Percentiles rank a stretch among this genome's conserved stretches.
Conservation (phyloP, 2,329 filamentous ascomycete species). For the Trichoderma sp. region DNA sequence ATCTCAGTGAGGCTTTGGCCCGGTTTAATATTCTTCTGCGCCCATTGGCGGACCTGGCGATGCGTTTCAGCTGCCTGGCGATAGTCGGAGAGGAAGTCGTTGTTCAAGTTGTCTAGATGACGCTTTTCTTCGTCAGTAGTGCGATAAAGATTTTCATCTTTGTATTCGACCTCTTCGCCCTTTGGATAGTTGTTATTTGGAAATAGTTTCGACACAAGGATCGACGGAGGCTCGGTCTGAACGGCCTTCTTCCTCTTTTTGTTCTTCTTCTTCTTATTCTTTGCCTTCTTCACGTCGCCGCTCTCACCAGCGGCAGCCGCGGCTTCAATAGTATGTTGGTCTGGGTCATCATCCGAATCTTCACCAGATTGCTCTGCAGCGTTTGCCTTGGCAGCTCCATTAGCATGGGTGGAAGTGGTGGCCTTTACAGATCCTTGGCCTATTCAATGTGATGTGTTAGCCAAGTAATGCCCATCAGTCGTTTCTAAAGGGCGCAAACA, state of each 20-base stretch:
- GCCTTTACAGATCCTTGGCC: conserved; percentile 13
- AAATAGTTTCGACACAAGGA: conserved; percentile 74
- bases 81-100: conserved; percentile 74
- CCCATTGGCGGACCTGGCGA: conserved; percentile 77
- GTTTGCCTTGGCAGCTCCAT: conserved; percentile 15
- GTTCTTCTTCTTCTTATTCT: conserved; percentile 78
- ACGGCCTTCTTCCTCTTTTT: conserved; percentile 69
- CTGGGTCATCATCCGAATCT: conserved; percentile 23
- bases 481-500: neutral
- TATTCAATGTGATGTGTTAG: neutral
- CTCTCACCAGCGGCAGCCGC: conserved; percentile 40
- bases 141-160: conserved; percentile 74
- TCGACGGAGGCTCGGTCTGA: conserved; percentile 77
- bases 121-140: conserved; percentile 86
- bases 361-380: conserved; percentile 35
- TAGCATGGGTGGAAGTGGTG: neutral
- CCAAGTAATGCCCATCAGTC: neutral
- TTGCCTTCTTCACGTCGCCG: conserved; percentile 62
- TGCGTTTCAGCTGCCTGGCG: conserved; percentile 76
- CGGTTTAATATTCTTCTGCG: conserved; percentile 74
- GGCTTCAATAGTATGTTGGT: conserved; percentile 32
- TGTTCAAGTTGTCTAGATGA: conserved; percentile 70
- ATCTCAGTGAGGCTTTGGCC: conserved; percentile 76
- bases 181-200: conserved; percentile 72
- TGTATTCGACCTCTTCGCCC: conserved; percentile 79